Conservation (phyloP, 225 moss, liverwort and hornwort genomes). For the Straminergon stramineum region DNA sequence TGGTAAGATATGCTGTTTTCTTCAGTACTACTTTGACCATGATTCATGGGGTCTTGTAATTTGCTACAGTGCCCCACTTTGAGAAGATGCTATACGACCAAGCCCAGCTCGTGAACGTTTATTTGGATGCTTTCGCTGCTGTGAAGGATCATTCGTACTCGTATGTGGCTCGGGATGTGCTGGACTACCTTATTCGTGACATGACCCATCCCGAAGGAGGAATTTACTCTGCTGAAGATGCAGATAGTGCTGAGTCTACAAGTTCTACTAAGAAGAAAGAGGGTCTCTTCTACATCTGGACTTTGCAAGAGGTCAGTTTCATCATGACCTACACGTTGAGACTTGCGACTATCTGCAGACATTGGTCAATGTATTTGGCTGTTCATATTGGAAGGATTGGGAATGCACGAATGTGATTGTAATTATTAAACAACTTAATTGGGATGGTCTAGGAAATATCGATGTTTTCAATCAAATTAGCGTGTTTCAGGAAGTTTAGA, state of each 20-base stretch:
- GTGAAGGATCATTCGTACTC: conserved; percentile 62
- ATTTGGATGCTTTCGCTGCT: conserved; percentile 74
- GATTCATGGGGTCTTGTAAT: background rate
- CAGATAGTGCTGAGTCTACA: conserved; percentile 76
- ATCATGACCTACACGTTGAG: background rate
- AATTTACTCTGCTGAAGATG: conserved; percentile 95
- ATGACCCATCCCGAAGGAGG: conserved; percentile 84
- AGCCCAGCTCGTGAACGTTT: conserved; percentile 94
- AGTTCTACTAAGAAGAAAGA: conserved; percentile 66
- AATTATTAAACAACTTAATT: background rate
- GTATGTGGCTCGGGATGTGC: conserved; percentile 63
- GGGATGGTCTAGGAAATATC: background rate
- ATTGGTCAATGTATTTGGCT: background rate
- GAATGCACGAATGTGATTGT: background rate
- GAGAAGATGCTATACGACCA: conserved; percentile 99
- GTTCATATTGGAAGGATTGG: background rate
- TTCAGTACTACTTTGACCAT: background rate
- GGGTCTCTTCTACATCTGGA: conserved; percentile 93
- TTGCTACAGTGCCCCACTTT: conserved; percentile 79
- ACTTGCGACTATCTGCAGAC: background rate
- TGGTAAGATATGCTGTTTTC: background rate
- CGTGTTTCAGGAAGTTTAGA: background rate
- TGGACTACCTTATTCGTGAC: conserved; percentile 74
- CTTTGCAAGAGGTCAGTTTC: conserved; percentile 64
- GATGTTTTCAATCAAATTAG: background rate